These are phyloP conservation scores for Coprinopsis sp. DNA, from an alignment of 768 basidiomycete species.

Conservation along the genomic window DNA sequence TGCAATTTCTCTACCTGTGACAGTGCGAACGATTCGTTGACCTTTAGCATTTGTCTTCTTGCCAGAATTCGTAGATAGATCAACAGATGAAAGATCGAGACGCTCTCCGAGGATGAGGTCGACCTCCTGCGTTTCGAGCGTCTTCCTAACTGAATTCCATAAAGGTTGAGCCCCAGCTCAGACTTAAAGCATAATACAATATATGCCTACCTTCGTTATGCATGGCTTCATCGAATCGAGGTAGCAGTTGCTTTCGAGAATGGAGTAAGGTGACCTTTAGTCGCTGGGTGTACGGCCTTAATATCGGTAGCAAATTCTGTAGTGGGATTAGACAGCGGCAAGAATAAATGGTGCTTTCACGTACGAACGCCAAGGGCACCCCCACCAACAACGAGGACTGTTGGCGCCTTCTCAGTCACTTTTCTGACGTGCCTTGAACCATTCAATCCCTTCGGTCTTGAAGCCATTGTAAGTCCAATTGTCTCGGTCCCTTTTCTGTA, in stretches of 20 bases:
- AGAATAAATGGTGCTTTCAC: constrained; percentile 17
- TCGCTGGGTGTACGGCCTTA: constrained; percentile 45
- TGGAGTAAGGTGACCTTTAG: constrained; percentile 56
- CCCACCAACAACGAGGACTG: constrained; percentile 64
- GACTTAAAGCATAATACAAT: not conserved
- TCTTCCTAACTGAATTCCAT: constrained; percentile 28
- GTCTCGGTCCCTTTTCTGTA: not conserved
- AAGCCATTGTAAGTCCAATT: constrained; percentile 31
- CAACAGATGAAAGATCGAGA: constrained; percentile 39
- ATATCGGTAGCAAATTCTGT: constrained; percentile 65
- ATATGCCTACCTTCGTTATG: constrained; percentile 43
- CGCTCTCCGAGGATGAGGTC: constrained; percentile 51
- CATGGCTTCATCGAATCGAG: constrained; percentile 47
- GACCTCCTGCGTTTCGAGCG: constrained; percentile 40
- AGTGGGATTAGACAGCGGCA: not conserved
- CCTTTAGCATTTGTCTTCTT: constrained; percentile 19
- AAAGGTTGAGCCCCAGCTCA: not conserved
- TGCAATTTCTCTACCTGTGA: constrained; percentile 44
- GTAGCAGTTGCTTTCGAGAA: constrained; percentile 50
- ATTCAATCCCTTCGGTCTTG: constrained; percentile 46
- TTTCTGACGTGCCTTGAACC: constrained; percentile 49
- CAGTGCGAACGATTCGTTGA: constrained; percentile 38
- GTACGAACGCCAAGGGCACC: constrained; percentile 70
- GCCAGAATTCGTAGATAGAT: constrained; percentile 12
- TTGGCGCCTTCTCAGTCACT: constrained; percentile 40